Conservation (phyloP, 202 grass and related monocot genomes). For the Eragrostis tef region DNA sequence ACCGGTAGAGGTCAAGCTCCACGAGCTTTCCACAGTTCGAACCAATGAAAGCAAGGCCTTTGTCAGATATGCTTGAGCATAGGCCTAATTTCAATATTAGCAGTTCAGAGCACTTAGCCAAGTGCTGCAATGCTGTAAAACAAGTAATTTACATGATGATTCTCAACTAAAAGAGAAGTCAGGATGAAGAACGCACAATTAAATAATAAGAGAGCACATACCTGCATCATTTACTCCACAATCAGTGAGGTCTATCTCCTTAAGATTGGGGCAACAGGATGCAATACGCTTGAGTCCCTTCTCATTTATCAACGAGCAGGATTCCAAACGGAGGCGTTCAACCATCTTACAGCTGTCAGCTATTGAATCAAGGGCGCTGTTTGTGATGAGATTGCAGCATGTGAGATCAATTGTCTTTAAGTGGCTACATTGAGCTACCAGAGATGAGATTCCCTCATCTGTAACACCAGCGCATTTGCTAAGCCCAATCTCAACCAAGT, state of each 20-base stretch:
- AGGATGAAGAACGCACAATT: constrained; percentile 5
- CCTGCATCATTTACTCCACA: constrained; percentile 79
- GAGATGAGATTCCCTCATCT: constrained; percentile 78
- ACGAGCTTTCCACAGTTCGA: constrained; percentile 67
- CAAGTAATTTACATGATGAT: constrained; percentile 6
- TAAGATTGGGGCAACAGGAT: constrained; percentile 67
- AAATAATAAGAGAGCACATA: constrained; percentile 41
- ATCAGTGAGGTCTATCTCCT: constrained; percentile 93
- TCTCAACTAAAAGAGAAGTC: constrained; percentile 34
- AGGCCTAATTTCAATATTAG: constrained; percentile 80
- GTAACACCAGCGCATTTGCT: constrained; percentile 85
- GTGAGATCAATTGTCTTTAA: constrained; percentile 81
- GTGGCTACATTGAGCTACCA: constrained; percentile 61
- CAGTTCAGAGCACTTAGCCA: constrained; percentile 83
- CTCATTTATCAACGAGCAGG: constrained; percentile 76
- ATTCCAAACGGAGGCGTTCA: constrained; percentile 71
- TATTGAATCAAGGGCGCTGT: constrained; percentile 71
- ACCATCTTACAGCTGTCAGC: constrained; percentile 78
- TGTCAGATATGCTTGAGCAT: constrained; percentile 68
- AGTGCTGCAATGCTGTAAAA: constrained; percentile 76
- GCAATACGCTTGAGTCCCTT: constrained; percentile 73
- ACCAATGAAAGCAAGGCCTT: constrained; percentile 80
- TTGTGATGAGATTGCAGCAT: constrained; percentile 70
- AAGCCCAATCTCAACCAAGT: constrained; percentile 82
- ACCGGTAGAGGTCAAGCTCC: constrained; percentile 96